phyloP scores from a whole-genome alignment of 106 monocot species.

The Dendrobium huoshanense region DNA sequence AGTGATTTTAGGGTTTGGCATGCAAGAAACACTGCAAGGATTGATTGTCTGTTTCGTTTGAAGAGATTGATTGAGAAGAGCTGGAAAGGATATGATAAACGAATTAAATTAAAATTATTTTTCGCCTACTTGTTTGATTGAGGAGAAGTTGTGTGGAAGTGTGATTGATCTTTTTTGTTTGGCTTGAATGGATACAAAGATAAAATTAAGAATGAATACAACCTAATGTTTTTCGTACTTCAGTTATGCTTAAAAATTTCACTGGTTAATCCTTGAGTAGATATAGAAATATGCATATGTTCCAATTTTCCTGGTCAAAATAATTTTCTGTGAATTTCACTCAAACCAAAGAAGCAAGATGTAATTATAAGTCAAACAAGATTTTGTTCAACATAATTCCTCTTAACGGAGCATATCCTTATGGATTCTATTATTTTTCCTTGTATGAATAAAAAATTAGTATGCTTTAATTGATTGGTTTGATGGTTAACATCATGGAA shows the following conservation, averaged over 20 bases:
- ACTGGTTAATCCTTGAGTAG: not conserved
- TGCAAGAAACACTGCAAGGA: not conserved
- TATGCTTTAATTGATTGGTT: conserved; percentile 22
- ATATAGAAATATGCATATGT: not conserved
- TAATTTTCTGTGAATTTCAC: not conserved
- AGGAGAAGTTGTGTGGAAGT: not conserved
- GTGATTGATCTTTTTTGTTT: not conserved
- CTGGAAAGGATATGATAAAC: not conserved
- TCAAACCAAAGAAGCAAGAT: not conserved
- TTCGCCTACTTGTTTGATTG: not conserved
- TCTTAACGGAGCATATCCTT: not conserved
- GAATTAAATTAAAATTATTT: not conserved
- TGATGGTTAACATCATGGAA: conserved; percentile 2
- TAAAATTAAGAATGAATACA: not conserved
- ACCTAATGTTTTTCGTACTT: not conserved
- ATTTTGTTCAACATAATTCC: not conserved
- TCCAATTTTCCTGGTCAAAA: not conserved
- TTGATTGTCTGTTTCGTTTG: not conserved
- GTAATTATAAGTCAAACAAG: not conserved
- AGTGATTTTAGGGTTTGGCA: not conserved
- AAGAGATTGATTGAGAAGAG: not conserved
- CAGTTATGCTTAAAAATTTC: not conserved
- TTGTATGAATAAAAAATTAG: not conserved
- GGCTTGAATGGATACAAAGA: not conserved
- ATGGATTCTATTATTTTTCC: not conserved